Evolutionary conservation across 208 protist species (phyloP), one percentile per base, ranked within the genome.

Genomic region (Leishmania braziliensis): DNA sequence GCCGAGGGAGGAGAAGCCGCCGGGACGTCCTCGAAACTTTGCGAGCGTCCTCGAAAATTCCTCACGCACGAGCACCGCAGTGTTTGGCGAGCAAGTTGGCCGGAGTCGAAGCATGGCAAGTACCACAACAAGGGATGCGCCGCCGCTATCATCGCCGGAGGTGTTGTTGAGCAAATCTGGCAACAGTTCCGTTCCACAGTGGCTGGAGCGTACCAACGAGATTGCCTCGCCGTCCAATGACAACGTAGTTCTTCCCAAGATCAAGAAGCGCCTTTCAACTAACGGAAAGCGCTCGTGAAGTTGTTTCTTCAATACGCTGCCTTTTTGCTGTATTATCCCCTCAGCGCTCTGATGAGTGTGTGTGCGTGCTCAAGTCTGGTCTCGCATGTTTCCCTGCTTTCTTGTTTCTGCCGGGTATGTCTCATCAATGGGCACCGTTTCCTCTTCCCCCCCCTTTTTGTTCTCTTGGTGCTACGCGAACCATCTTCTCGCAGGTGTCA

Each of bases 1-100:
- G 18, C 88, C 88, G n/a, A 91, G 87, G 79, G 82, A 85, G 39
- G 88, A 89, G 69, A 91, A 88, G 58, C 88, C 88, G 5, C 48
- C 77, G 23, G 78, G 73, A 18, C 88, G 88, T 16, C 84, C 88
- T 14, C 84, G 87, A 72, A 90, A 85, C 69, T 77, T 88, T n/a
- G 71, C 82, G 39, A 90, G 82, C 70, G 81, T 83, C 8, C 60
- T 84, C 16, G 84, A 83, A 74, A 84, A 54, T 33, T 29, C 76
- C n/a, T 77, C 81, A n/a, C 23, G 36, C 16, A 85, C 71, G 50
- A 74, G 14, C 58, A n/a, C 48, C 26, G 62, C 79, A 4, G 69
- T 18, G 48, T 56, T 33, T 36, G 72, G 73, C 2, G 74, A 80
- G 10, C 63, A 36, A 46, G 26, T 51, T 3, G 33, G 73, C 18